These are phyloP conservation scores for Naganishia sp. DNA, from an alignment of 1,284 basidiomycete genomes.

Conservation along the genomic window DNA sequence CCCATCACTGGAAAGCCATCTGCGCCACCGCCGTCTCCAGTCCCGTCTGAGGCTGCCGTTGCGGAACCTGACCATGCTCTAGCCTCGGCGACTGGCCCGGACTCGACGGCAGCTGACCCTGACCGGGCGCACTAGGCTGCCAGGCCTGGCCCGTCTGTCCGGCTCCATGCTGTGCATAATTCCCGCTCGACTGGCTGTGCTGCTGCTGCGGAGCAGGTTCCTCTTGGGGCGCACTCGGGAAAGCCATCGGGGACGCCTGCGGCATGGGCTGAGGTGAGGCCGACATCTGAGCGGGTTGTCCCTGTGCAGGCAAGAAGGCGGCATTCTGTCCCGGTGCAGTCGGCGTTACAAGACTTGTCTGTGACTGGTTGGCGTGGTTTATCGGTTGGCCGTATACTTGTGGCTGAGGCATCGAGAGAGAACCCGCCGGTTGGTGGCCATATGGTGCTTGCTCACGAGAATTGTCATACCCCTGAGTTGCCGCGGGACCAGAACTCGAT, in stretches of 20 bases:
- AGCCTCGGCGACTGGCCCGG: background rate
- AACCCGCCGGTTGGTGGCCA: conserved; percentile 6
- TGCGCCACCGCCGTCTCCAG: conserved; percentile 12
- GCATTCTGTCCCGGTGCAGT: background rate
- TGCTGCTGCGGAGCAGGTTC: background rate
- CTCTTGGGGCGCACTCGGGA: background rate
- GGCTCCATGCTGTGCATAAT: background rate
- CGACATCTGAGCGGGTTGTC: conserved; percentile 5
- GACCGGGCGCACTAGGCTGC: conserved; percentile 2
- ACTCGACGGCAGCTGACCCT: background rate
- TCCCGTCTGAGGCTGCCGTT: conserved; percentile 17
- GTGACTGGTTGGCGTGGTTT: conserved; percentile 8
- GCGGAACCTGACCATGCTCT: conserved; percentile 1
- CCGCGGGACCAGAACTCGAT: conserved; percentile 7
- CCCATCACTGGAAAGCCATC: conserved; percentile 9
- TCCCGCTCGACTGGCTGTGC: conserved; percentile 14
- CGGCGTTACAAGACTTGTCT: conserved; percentile 6
- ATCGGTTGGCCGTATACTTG: conserved; percentile 1
- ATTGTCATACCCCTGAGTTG: background rate
- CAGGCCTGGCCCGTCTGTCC: background rate
- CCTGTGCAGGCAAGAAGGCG: background rate
- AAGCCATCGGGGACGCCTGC: background rate
- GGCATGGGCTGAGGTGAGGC: conserved; percentile 21
- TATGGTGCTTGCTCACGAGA: background rate
- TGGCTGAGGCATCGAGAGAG: conserved; percentile 25